phyloP scores from a whole-genome alignment of 192 early-diverging fungal genomes.

The Pecoramyces ruminantium region DNA sequence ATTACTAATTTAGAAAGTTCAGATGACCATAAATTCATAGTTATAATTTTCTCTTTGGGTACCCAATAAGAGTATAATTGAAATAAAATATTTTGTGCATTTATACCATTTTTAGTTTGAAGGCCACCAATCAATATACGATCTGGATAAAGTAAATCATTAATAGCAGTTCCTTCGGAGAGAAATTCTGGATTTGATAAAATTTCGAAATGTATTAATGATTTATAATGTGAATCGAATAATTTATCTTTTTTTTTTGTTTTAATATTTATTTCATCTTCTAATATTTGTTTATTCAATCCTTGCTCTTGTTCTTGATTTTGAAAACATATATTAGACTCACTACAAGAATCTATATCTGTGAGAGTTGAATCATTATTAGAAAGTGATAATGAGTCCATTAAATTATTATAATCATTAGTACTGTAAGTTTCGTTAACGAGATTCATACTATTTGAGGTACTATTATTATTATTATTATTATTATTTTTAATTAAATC shows the following conservation, averaged over 20 bases:
- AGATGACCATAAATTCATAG: slow-evolving; percentile 85
- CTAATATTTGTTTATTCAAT: neutral
- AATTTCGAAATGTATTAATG: slow-evolving; percentile 57
- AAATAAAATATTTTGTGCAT: slow-evolving; percentile 58
- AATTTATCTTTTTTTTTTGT: neutral
- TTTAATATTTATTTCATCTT: neutral
- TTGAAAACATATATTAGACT: neutral
- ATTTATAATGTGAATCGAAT: neutral
- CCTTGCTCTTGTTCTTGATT: neutral
- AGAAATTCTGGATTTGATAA: slow-evolving; percentile 92
- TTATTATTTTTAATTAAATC: slow-evolving; percentile 7
- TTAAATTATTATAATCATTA: neutral
- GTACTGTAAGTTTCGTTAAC: neutral
- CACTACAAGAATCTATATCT: neutral
- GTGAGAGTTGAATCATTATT: neutral
- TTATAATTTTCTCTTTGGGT: slow-evolving; percentile 64
- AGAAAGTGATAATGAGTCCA: neutral
- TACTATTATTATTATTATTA: neutral
- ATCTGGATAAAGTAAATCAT: slow-evolving; percentile 69
- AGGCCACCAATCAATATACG: slow-evolving; percentile 76
- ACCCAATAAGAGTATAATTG: slow-evolving; percentile 80
- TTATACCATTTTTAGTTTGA: slow-evolving; percentile 45
- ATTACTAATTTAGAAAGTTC: slow-evolving; percentile 77
- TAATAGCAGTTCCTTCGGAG: slow-evolving; percentile 79
- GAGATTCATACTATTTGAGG: slow-evolving; percentile 5